phyloP scores from a whole-genome alignment of 169 alveolate genomes.

The Plasmodium cynomolgi region DNA sequence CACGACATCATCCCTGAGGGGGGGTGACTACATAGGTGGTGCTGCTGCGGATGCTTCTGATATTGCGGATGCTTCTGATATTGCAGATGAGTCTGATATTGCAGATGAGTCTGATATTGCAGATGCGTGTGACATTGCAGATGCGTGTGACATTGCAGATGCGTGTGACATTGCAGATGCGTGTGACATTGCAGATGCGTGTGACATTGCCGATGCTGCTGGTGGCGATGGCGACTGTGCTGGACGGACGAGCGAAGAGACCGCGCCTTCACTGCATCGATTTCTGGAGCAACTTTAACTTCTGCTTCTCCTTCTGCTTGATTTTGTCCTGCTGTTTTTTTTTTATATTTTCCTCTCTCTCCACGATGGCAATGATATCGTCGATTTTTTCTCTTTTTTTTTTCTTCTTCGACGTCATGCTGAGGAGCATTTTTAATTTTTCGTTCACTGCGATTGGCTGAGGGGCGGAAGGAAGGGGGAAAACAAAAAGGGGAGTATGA shows the following conservation, averaged over 20 bases:
- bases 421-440: conserved; percentile 22
- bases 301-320: conserved; percentile 44
- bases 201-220: too few species aligned
- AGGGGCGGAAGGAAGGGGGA: neutral
- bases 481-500: neutral
- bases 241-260: neutral
- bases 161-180: too few species aligned
- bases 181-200: too few species aligned
- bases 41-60: neutral
- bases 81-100: too few species aligned
- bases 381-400: conserved; percentile 41
- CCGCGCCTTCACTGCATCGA: neutral
- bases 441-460: conserved; percentile 35
- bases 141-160: neutral
- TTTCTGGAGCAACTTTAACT: conserved; percentile 29
- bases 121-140: too few species aligned
- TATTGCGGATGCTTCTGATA: too few species aligned
- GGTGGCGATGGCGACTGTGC: neutral
- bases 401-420: conserved; percentile 19
- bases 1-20: neutral
- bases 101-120: too few species aligned
- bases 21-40: neutral
- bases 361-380: conserved; percentile 59
- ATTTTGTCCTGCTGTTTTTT: conserved; percentile 31
- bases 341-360: conserved; percentile 46